Percentiles rank a stretch among this genome's conserved stretches.
These are phyloP conservation scores for Theileria annulata DNA, from an alignment of 169 alveolate genomes.

Conservation along the genomic window DNA sequence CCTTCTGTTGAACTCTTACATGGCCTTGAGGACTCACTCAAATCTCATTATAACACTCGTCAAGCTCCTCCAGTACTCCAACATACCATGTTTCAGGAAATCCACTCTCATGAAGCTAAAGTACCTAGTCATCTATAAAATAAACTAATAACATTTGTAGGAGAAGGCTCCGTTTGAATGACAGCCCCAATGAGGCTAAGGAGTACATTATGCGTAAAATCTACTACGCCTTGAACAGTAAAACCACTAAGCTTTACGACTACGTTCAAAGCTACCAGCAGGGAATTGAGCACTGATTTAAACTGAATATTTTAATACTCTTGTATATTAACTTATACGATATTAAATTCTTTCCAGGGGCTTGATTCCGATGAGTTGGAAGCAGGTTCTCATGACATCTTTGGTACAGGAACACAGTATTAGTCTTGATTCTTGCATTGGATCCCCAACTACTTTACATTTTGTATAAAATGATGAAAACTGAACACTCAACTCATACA, in stretches of 20 bases:
- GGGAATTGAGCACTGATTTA: conserved; percentile 68
- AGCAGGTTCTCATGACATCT: conserved; percentile 78
- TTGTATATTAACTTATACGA: neutral
- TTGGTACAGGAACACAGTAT: conserved; percentile 88
- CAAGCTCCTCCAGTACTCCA: conserved; percentile 85
- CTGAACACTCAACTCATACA: conserved; percentile 90
- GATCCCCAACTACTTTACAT: conserved; percentile 90
- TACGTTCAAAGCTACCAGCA: conserved; percentile 80
- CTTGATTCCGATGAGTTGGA: conserved; percentile 74
- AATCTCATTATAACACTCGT: conserved; percentile 30
- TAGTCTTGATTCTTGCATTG: conserved; percentile 87
- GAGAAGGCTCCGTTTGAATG: conserved; percentile 69
- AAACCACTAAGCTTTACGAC: conserved; percentile 81
- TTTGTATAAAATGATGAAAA: conserved; percentile 93
- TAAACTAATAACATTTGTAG: too few relatives aligned
- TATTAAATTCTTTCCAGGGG: conserved; percentile 80
- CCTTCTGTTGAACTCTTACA: conserved; percentile 75
- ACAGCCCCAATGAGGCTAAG: conserved; percentile 74
- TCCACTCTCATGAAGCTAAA: conserved; percentile 82
- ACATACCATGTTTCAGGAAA: conserved; percentile 92
- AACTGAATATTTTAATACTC: neutral
- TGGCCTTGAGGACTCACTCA: conserved; percentile 48
- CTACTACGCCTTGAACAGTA: conserved; percentile 71
- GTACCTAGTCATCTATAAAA: neutral
- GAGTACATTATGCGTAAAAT: conserved; percentile 69